Evolutionary conservation across 805 yeast genomes (phyloP).

Genomic region (Kodamaea fukazawae): DNA sequence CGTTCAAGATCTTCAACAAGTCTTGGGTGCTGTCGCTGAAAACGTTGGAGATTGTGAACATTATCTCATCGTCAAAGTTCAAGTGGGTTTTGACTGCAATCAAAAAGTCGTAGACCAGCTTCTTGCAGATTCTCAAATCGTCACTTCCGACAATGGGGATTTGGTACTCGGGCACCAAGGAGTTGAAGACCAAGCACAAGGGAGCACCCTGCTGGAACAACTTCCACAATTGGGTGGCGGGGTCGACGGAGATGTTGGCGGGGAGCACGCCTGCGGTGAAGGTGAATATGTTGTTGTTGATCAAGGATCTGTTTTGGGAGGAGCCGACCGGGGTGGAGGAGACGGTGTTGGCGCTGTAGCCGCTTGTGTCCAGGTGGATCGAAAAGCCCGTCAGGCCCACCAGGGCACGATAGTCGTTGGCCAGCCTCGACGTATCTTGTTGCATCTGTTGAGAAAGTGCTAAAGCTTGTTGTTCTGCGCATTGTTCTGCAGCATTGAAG

Average conservation of each 20-base stretch:
- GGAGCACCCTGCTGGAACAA: conserved; percentile 92
- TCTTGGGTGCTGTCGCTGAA: conserved; percentile 80
- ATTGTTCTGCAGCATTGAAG: conserved; percentile 60
- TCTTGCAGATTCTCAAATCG: conserved; percentile 81
- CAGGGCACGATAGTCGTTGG: conserved; percentile 32
- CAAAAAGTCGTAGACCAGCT: conserved; percentile 85
- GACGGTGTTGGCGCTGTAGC: conserved; percentile 20
- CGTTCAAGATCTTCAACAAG: conserved; percentile 68
- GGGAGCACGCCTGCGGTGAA: conserved; percentile 78
- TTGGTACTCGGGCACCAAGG: conserved; percentile 51
- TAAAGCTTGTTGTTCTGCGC: conserved; percentile 71
- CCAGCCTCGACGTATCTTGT: conserved; percentile 15
- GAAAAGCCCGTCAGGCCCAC: conserved; percentile 34
- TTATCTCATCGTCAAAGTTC: conserved; percentile 70
- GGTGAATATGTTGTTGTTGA: conserved; percentile 47
- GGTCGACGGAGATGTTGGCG: conserved; percentile 74
- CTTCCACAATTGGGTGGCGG: conserved; percentile 87
- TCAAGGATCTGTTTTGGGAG: conserved; percentile 9
- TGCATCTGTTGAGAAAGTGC: conserved; percentile 42
- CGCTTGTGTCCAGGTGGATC: conserved; percentile 33
- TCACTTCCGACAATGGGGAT: conserved; percentile 68
- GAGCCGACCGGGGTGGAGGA: conserved; percentile 1
- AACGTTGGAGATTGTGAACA: conserved; percentile 88
- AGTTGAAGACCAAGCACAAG: conserved; percentile 78
- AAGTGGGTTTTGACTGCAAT: conserved; percentile 79